Base-by-base conservation (phyloP, 2,329 filamentous ascomycete species). In the Pseudogymnoascus sp. region DNA sequence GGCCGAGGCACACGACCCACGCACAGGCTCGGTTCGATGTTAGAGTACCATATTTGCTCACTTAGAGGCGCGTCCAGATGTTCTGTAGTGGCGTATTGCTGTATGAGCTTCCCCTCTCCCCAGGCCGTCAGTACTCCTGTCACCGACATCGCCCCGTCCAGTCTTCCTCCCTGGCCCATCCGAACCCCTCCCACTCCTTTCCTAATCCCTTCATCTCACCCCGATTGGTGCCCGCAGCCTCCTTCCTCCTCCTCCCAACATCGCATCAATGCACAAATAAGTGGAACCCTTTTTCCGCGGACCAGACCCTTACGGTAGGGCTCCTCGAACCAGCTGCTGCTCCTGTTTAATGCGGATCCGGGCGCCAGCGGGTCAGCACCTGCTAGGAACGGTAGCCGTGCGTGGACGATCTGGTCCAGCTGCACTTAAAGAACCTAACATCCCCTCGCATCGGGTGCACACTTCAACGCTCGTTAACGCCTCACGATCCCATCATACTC, bases 21-120 rank as follows among this genome's bases (percentile, higher is more conserved):
- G 15, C 47, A 18, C n/a, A 33, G 25, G n/a, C 47, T 8, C 11
- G 11, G 11, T 22, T 28, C 20, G 20, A 47, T 18, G 7, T 47
- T 74, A 43, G 70, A 53, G 25, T 53, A 53, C 43, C 47, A 53
- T 53, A 53, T 43, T 9, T 43, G 38, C 15, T 9, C 8, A 20
- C 3, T 12, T n/a, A 39, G 15, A 20, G 38, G 15, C 15, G 15
- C 15, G 15, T 15, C 15, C 4, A 20, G 38, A 15, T 20, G 2
- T 4, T 12, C 9, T 39, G 18, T 20, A 15, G 38, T 33, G 15
- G 15, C 38, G 28, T 33, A 53, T 53, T n/a, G 28, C 9, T 20
- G 3, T 33, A 53, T 53, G 47, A 53, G 15, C 2, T 53, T 37
- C 35, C n/a, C 30, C 47, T 53, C 43, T 15, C 18, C 14, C 14